Evolutionary conservation across 495 filamentous ascomycete genomes (phyloP).

Genomic region (Articulospora tetracladia): DNA sequence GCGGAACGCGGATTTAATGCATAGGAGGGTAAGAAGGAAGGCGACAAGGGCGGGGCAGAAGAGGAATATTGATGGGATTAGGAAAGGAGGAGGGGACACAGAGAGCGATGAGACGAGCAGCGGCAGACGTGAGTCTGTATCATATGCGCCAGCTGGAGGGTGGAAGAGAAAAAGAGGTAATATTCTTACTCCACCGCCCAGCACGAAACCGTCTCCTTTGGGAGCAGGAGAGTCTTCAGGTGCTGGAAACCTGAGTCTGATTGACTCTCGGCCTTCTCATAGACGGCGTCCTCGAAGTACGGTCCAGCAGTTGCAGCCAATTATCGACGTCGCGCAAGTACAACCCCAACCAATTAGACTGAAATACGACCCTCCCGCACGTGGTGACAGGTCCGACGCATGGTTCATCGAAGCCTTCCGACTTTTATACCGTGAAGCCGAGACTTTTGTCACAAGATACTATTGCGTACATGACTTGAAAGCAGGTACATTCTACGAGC

Average conservation of each 20-base stretch:
- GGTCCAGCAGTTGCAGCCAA: not conserved
- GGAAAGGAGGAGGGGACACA: not conserved
- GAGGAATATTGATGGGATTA: not conserved
- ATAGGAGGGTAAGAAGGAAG: not conserved
- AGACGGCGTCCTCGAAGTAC: too few species aligned
- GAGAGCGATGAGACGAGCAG: not conserved
- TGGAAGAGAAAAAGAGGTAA: too few species aligned
- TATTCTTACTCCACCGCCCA: too few species aligned
- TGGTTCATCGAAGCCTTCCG: slow-evolving; percentile 16
- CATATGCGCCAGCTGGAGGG: too few species aligned
- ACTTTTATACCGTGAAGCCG: slow-evolving; percentile 4
- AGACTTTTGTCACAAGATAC: slow-evolving; percentile 2
- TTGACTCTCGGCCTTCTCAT: too few species aligned
- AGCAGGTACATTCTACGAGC: slow-evolving; percentile 11
- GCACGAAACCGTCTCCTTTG: too few species aligned
- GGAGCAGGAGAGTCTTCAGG: too few species aligned
- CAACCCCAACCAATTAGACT: slow-evolving; percentile 16
- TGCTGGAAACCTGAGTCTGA: too few species aligned
- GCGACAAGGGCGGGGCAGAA: not conserved
- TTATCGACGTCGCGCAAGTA: slow-evolving; percentile 5
- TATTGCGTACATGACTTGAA: slow-evolving; percentile 17
- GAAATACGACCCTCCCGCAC: slow-evolving; percentile 7
- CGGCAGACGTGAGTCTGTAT: not conserved
- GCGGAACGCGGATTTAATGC: not conserved
- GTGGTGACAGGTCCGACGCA: slow-evolving; percentile 11